Evolutionary conservation across 345 rosid genomes (phyloP), one percentile per base, ranked within the genome.

Genomic region (Gossypium turneri): DNA sequence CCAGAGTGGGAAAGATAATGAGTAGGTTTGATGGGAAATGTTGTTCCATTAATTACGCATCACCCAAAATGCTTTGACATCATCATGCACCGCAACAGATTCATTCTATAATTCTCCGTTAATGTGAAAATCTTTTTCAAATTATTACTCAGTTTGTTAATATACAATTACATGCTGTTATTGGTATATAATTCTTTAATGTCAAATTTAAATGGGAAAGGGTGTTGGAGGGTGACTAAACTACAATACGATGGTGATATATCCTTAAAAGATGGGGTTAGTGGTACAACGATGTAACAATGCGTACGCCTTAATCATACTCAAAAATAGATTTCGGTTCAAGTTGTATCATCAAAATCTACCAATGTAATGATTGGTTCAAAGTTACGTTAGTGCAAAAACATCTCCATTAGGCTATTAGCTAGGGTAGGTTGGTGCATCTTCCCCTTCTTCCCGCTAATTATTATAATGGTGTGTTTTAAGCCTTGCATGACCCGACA

Each of bases 281-380:
- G 70, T 41, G 62, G 59, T 55, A 19, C 25, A 55, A 7, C 9
- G 25, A 56, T 56, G 25, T 56, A 20, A 27, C 41, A 53, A 72
- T 66, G 62, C 20, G 48, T 68, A 74, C 45, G 62, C 66, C 57
- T 72, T 51, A 75, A 70, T 79, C 12, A 70, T 63, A 48, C 15
- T 44, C 51, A 63, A 75, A n/a, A 70, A 19, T 45, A 69, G 75
- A 70, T 38, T 59, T 59, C 51, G 59, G 73, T 76, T 80, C 34
- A 20, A 69, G 61, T 65, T 64, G 67, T 56, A 50, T 77, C 34
- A 51, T 63, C 62, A 19, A 4, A 44, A 10, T 63, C 59, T 12
- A 66, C 70, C 29, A 45, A 72, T 45, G 76, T n/a, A 56, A 72
- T 56, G 76, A 27, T 76, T 80, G 74, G 63, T 76, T 80, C 53